Evolutionary conservation across 257 asterid genomes (phyloP), one percentile per base, ranked within the genome.

Genomic region (Solanum pennellii): DNA sequence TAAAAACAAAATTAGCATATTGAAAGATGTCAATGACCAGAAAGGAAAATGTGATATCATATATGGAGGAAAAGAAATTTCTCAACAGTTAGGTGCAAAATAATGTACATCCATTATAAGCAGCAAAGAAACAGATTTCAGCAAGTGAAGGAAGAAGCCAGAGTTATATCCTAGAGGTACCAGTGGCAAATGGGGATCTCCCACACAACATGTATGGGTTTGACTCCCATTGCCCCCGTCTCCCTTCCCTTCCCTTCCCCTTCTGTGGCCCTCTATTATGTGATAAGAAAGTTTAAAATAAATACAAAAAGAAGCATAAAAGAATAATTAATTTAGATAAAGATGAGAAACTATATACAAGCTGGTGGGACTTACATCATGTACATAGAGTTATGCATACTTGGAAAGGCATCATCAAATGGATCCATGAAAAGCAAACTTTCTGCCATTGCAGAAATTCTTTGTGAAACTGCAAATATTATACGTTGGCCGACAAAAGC

Each of bases 341-440:
- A 66, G 69, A 59, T 25, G 1, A 33, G 35, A 33, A 25, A 86
- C 18, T 60, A 41, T 62, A 25, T 44, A 75, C 76, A 84, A 74
- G 75, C 60, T 31, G 5, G 37, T 75, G 84, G 82, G 86, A 91
- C 99, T 93, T 91, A 96, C 99, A 97, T 93, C 91, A 87, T 86
- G 91, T 92, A 94, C 92, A 97, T 88, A 90, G 93, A 92, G 76
- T 91, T 90, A 88, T 96, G 97, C 94, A 93, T 86, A 87, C 88
- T 92, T 52, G 95, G 97, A 88, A 94, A 95, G 90, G 95, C 92
- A 45, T 75, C 92, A 88, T 97, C 95, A 89, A 95, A 97, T 76
- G 98, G 98, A 92, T 96, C 97, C 99, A 96, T 90, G 88, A 93
- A 92, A 88, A 96, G 96, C 90, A 95, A 90, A 89, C 94, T 93